phyloP scores from a whole-genome alignment of 331 rosid genomes.

The Quercus lobata region DNA sequence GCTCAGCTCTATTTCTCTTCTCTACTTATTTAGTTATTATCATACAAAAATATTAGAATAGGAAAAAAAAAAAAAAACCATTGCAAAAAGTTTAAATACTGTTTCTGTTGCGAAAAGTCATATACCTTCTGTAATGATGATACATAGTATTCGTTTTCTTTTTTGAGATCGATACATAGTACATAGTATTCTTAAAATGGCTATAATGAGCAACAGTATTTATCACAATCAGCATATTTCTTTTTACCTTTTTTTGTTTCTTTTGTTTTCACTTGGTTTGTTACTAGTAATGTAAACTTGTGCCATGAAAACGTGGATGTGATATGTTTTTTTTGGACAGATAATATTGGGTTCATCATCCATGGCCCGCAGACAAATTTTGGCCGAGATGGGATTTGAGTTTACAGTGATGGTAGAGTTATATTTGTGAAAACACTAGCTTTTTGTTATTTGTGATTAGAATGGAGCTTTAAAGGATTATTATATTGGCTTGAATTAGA shows the following conservation, averaged over 20 bases:
- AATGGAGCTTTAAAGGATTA: constrained; percentile 6
- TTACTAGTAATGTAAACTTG: too few species aligned
- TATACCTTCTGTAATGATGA: not conserved
- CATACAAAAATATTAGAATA: not conserved
- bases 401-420: constrained; percentile 61
- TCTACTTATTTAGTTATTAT: not conserved
- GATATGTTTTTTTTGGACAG: constrained; percentile 25
- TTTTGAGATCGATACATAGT: not conserved
- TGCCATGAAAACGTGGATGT: too few species aligned
- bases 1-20: not conserved
- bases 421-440: not conserved
- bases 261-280: not conserved
- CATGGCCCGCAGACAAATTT: constrained; percentile 69
- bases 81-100: not conserved
- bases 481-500: constrained; percentile 41
- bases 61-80: not conserved
- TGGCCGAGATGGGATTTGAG: constrained; percentile 79
- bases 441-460: not conserved
- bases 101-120: not conserved
- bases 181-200: not conserved
- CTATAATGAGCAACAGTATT: not conserved
- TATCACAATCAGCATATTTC: not conserved
- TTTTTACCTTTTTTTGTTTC: not conserved
- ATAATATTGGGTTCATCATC: constrained; percentile 88
- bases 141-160: not conserved